A percentile compares a stretch with the other conserved stretches of the same genome.
phyloP scores from a whole-genome alignment of 768 basidiomycete genomes.

The Leccinum olivaceopallidum region DNA sequence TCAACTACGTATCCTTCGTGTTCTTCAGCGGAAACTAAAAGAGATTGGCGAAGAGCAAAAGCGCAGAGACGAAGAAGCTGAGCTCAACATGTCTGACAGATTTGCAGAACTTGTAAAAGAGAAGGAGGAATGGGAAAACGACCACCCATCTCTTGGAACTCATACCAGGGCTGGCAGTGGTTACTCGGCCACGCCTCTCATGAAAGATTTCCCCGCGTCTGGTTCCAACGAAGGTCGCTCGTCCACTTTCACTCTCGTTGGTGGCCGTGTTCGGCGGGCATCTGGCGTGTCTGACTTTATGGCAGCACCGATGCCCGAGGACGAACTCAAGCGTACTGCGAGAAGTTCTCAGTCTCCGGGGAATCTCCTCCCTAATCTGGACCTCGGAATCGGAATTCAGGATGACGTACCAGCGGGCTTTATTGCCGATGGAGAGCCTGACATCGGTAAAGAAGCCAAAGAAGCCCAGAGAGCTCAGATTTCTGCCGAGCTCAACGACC shows the following conservation, averaged over 20 bases:
- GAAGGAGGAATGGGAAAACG: conserved; percentile 83
- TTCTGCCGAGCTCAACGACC: conserved; percentile 47
- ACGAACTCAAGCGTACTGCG: conserved; percentile 56
- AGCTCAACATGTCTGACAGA: conserved; percentile 68
- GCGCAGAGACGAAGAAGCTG: conserved; percentile 72
- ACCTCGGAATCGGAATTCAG: conserved; percentile 74
- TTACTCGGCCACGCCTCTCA: conserved; percentile 61
- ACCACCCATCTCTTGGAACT: conserved; percentile 65
- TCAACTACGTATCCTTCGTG: conserved; percentile 81
- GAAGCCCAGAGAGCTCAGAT: conserved; percentile 37
- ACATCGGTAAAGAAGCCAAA: conserved; percentile 30
- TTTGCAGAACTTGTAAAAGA: conserved; percentile 68
- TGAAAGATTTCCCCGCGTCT: conserved; percentile 59
- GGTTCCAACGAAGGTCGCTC: conserved; percentile 45
- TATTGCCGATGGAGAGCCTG: conserved; percentile 48
- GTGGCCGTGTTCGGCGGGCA: conserved; percentile 54
- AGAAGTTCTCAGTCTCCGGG: conserved; percentile 48
- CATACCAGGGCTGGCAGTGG: conserved; percentile 66
- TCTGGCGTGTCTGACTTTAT: conserved; percentile 78
- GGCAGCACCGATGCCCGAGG: conserved; percentile 59
- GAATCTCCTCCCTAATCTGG: conserved; percentile 65
- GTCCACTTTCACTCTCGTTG: conserved; percentile 52
- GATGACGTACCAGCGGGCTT: conserved; percentile 73
- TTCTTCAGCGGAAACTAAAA: conserved; percentile 75
- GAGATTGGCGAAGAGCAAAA: conserved; percentile 79